phyloP scores from a whole-genome alignment of 495 filamentous ascomycete species.

The Penicillium taxi region DNA sequence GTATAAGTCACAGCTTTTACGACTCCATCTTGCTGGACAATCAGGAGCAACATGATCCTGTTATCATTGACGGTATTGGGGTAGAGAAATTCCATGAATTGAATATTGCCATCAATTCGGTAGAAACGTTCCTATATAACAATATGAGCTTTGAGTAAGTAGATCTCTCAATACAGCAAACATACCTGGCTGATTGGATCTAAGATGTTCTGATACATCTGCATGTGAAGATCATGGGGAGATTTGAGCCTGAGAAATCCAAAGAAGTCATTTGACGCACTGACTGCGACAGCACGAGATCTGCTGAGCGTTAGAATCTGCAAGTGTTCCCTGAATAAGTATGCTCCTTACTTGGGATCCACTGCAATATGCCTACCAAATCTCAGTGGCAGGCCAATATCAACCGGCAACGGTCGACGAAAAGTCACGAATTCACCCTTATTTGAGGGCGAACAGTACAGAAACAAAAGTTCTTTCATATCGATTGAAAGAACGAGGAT shows the following conservation, averaged over 20 bases:
- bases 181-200: conserved; percentile 33
- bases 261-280: conserved; percentile 50
- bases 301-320: conserved; percentile 25
- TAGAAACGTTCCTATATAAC: conserved; percentile 45
- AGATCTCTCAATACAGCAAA: conserved; percentile 2
- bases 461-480: conserved; percentile 59
- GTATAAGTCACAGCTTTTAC: conserved; percentile 65
- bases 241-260: conserved; percentile 45
- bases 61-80: conserved; percentile 52
- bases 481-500: conserved; percentile 65
- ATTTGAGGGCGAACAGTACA: conserved; percentile 48
- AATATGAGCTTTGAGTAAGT: not conserved
- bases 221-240: conserved; percentile 23
- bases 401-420: conserved; percentile 48
- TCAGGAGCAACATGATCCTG: conserved; percentile 65
- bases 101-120: conserved; percentile 60
- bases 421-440: conserved; percentile 52
- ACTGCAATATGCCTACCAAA: conserved; percentile 75
- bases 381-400: conserved; percentile 45
- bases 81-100: conserved; percentile 82
- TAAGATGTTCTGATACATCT: conserved; percentile 26
- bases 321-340: not conserved
- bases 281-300: conserved; percentile 58
- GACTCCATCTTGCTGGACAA: conserved; percentile 52
- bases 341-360: conserved; percentile 55